Conservation (phyloP, 495 filamentous ascomycete genomes). For the Penicillium goetzii region DNA sequence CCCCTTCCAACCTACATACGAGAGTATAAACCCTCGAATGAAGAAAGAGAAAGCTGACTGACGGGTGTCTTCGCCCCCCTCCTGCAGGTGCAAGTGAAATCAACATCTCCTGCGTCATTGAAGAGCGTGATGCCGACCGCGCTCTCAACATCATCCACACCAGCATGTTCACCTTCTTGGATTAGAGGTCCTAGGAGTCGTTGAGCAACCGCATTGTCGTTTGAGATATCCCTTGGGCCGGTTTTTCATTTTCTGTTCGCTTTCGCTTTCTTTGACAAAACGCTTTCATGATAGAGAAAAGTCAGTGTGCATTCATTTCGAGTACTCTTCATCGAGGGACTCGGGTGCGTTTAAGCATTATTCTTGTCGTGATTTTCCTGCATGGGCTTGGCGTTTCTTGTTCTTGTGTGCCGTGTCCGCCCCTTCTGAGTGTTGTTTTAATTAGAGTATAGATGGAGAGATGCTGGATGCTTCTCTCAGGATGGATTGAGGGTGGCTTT, state of each 20-base stretch:
- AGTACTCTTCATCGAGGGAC: not conserved
- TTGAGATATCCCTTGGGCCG: slow-evolving; percentile 35
- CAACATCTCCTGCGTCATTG: slow-evolving; percentile 97
- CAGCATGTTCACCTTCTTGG: slow-evolving; percentile 74
- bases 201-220: slow-evolving; percentile 21
- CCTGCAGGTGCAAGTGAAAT: slow-evolving; percentile 89
- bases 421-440: slow-evolving; percentile 12
- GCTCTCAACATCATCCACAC: slow-evolving; percentile 96
- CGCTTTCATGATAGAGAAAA: slow-evolving; percentile 27
- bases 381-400: slow-evolving; percentile 28
- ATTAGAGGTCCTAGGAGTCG: slow-evolving; percentile 34
- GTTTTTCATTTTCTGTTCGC: slow-evolving; percentile 16
- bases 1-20: slow-evolving; percentile 2
- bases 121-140: slow-evolving; percentile 83
- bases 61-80: slow-evolving; percentile 8
- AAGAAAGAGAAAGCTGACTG: slow-evolving; percentile 23
- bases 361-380: slow-evolving; percentile 20
- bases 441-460: slow-evolving; percentile 19
- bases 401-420: not conserved
- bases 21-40: slow-evolving; percentile 15
- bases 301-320: slow-evolving; percentile 24
- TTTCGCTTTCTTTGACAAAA: slow-evolving; percentile 15
- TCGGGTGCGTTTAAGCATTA: slow-evolving; percentile 20
- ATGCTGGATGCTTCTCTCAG: not conserved
- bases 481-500: not conserved